Evolutionary conservation across 805 yeast genomes (phyloP), one percentile per base, ranked within the genome.

Genomic region (Candida piceae): DNA sequence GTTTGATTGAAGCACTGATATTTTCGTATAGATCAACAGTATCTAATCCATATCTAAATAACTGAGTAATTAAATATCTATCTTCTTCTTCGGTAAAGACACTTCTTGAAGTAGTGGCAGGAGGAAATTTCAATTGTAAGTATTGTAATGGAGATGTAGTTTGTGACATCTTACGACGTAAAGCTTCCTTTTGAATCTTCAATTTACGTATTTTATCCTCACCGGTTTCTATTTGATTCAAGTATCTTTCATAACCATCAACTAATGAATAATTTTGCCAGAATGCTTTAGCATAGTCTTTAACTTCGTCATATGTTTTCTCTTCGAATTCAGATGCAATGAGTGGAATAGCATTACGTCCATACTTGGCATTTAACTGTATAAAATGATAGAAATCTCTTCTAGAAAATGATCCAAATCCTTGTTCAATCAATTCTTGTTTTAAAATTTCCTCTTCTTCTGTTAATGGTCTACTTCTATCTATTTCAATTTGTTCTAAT

Each of bases 81-180:
- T 93, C 98, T 57, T 93, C 97, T 43, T 84, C 95, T 34, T 85
- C 94, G 21, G 85, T 76, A 60, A 78, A 93, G 2, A 82, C 73
- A 51, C 80, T 77, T 55, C 78, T 76, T 26, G 73, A 66, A 7
- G 83, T 67, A 4, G 46, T 40, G 11, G 50, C 35, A 7, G 93
- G 87, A 3, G 95, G 95, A 44, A 70, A 74, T 45, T 77, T 76
- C 40, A 90, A 69, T 15, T 61, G 69, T 46, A 90, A 65, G 48
- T 90, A 94, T 57, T 82, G 84, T 45, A 90, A 64, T 10, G 98
- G 98, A 28, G 43, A 46, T 27, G 66, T 64, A 58, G 80, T 85
- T 44, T 72, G 70, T 16, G 83, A 72, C 21, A 93, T 63, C 58
- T 90, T 89, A 42, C 82, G 68, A 51, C 89, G 74, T 38, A 93